Evolutionary conservation across 176 grass and related monocot genomes (phyloP).

Genomic region (Aechmea fasciata): DNA sequence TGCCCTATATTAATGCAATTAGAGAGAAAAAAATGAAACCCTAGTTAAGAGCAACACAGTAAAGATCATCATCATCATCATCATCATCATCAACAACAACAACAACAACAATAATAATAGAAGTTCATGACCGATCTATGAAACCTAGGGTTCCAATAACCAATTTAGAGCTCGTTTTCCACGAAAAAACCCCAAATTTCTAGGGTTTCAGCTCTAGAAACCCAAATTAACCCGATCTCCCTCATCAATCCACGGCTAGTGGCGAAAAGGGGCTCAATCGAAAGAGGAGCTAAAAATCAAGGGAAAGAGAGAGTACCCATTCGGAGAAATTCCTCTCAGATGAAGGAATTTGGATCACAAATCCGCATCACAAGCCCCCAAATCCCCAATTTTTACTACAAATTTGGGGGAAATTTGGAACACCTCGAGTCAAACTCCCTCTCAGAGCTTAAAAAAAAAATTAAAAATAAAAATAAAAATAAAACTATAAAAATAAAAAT

Average conservation of each 20-base stretch:
- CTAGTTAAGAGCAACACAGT: background rate
- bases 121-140: background rate
- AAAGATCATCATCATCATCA: background rate
- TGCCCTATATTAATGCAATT: background rate
- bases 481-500: no score
- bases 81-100: background rate
- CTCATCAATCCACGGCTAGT: background rate
- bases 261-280: background rate
- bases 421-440: constrained; percentile 14
- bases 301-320: constrained; percentile 16
- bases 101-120: no score
- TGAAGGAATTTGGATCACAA: constrained; percentile 4
- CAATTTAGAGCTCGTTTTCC: background rate
- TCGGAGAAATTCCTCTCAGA: constrained; percentile 12
- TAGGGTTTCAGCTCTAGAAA: background rate
- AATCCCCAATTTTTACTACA: constrained; percentile 5
- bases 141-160: background rate
- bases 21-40: background rate
- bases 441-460: background rate
- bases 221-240: constrained; percentile 7
- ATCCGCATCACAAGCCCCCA: constrained; percentile 1
- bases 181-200: background rate
- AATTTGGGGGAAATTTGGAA: constrained; percentile 11
- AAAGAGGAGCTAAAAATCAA: background rate
- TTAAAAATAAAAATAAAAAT: no score